A percentile compares a stretch with the other conserved stretches of the same genome.
phyloP scores from a whole-genome alignment of 345 rosid genomes.

The Kernera saxatilis region DNA sequence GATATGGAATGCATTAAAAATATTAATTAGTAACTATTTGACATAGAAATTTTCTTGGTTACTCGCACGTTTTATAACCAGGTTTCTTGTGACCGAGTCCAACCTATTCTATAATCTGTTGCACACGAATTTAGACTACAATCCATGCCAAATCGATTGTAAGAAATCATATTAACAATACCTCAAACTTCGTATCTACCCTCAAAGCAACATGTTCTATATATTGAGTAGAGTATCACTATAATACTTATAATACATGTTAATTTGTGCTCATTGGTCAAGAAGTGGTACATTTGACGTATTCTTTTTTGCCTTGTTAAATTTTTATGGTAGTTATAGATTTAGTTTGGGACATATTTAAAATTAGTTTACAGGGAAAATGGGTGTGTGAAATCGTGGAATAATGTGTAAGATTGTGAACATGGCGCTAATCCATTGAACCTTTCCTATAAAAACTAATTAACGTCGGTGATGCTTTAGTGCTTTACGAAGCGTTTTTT shows the following conservation, averaged over 20 bases:
- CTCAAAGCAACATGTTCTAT: not conserved
- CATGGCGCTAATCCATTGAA: constrained; percentile 15
- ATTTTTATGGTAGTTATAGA: not conserved
- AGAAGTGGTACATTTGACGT: not conserved
- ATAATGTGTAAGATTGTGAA: not conserved
- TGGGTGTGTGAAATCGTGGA: not conserved
- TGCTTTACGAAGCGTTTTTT: not conserved
- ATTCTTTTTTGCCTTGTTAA: not conserved
- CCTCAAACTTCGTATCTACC: not conserved
- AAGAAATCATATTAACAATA: not conserved
- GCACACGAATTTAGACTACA: not conserved
- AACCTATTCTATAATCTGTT: not conserved
- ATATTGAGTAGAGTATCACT: not conserved
- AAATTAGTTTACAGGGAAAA: not conserved
- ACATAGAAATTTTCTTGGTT: not conserved
- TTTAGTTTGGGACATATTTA: not conserved
- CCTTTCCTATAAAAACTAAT: not conserved
- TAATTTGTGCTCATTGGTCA: no score
- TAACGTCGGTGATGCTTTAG: constrained; percentile 7
- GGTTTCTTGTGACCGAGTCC: not conserved
- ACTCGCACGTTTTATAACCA: not conserved
- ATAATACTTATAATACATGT: no score
- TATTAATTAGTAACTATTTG: not conserved
- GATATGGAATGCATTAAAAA: not conserved
- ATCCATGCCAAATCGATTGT: not conserved